Evolutionary conservation across 164 flowering plant species (phyloP), one percentile per base, ranked within the genome.

Genomic region (Magnolia sinica): DNA sequence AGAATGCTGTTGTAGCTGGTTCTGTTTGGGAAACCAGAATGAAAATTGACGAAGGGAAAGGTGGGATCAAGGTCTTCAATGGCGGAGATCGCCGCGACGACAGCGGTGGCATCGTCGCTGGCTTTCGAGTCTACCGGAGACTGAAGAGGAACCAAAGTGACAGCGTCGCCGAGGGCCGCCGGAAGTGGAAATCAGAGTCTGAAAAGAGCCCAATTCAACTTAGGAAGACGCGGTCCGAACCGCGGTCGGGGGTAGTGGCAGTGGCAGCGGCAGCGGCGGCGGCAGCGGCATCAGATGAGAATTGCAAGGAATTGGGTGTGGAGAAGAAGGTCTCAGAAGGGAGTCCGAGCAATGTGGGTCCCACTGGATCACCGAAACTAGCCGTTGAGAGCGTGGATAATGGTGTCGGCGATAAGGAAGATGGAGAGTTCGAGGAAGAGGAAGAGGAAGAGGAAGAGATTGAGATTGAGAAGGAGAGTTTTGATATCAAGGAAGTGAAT

Each of bases 11-110:
- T 8, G 88, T 82, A 51, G 85, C 92, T 23, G 94, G 93, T 68
- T 92, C 97, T 61, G 91, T 89, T 59, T 92, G 97, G 94, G 97
- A 92, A 79, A 90, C 78, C 69, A 88, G 93, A 77, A 92, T 92
- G 90, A 90, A 88, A 81, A 73, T 77, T 45, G 97, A 89, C 78
- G 87, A 89, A 73, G 90, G 88, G n/a, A 91, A 89, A 81, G 94
- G 92, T 45, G 92, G 94, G 11, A 82, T 92, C 77, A 90, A 87
- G 80, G 93, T 88, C 70, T 90, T 89, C 80, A 84, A 81, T 79
- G 91, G 84, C 3, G 89, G 82, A 13, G 79, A 86, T 2, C 72
- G 72, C 31, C 22, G 66, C 29, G 72, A 51, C 22, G 72, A 67
- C 11, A 70, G 50, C 3, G 16, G 14, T 8, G 9, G 64, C 71